A percentile compares a stretch with the other conserved stretches of the same genome.
phyloP scores from a whole-genome alignment of 192 early-diverging fungal species.

The Thamnidium elegans region DNA sequence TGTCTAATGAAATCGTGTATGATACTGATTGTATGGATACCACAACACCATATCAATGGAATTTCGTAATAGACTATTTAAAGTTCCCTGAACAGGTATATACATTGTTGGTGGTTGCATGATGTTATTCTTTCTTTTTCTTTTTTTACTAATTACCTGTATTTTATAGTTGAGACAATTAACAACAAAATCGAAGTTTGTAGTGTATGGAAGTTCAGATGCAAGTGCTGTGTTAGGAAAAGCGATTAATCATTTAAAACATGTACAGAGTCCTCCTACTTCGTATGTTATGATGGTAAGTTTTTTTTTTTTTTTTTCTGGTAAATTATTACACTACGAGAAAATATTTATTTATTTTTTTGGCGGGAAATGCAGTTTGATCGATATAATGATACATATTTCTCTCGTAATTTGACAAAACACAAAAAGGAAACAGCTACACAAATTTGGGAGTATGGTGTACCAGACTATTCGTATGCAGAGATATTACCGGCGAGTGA shows the following conservation, averaged over 20 bases:
- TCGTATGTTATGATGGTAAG: conserved; percentile 11
- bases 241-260: background rate
- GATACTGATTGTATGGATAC: no score
- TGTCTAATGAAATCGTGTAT: no score
- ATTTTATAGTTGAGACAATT: background rate
- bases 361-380: background rate
- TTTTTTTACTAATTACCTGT: background rate
- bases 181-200: background rate
- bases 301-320: background rate
- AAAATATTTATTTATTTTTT: background rate
- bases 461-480: background rate
- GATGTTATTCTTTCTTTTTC: no score
- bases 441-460: conserved; percentile 4
- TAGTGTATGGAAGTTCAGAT: conserved; percentile 6
- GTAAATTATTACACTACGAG: background rate
- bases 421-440: conserved; percentile 3
- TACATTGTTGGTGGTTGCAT: background rate
- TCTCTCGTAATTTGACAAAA: background rate
- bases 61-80: background rate
- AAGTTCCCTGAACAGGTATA: conserved; percentile 4
- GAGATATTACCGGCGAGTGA: background rate
- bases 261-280: background rate
- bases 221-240: background rate
- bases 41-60: no score
- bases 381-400: conserved; percentile 1